Percentiles rank a stretch among this genome's conserved stretches.
Evolutionary conservation across 176 grass and related monocot genomes (phyloP).

Genomic region (Triticum urartu): DNA sequence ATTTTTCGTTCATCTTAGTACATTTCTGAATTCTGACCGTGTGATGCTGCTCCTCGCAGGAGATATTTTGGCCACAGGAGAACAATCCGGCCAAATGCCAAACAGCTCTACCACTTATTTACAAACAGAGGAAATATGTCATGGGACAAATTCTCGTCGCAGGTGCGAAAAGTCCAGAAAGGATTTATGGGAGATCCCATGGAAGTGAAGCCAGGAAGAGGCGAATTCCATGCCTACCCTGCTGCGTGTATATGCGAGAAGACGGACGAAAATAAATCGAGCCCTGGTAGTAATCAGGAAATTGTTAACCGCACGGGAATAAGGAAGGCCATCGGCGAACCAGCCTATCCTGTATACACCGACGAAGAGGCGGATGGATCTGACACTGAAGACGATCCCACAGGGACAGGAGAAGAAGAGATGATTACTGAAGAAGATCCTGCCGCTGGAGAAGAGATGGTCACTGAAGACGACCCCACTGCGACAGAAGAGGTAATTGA

Average conservation of each 20-base stretch:
- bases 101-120: conserved; percentile 74
- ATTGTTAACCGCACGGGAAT: background rate
- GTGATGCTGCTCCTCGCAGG: conserved; percentile 35
- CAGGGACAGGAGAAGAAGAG: conserved; percentile 2
- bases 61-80: conserved; percentile 88
- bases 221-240: conserved; percentile 85
- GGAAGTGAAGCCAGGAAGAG: conserved; percentile 65
- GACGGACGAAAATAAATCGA: background rate
- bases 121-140: conserved; percentile 61
- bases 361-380: conserved; percentile 45
- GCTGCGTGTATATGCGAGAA: conserved; percentile 70
- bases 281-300: background rate
- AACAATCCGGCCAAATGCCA: conserved; percentile 80
- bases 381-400: conserved; percentile 50
- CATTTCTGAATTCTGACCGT: conserved; percentile 12
- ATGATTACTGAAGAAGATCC: background rate
- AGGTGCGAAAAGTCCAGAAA: conserved; percentile 57
- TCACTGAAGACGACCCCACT: conserved; percentile 39
- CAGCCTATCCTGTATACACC: conserved; percentile 40
- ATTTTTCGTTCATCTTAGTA: background rate
- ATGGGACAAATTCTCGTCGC: conserved; percentile 70
- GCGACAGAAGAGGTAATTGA: conserved; percentile 2
- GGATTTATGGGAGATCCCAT: conserved; percentile 81
- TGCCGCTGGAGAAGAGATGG: background rate
- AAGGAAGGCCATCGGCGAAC: conserved; percentile 16